Base-by-base conservation (phyloP, 345 rosid species). In the Capsella bursapastoris region DNA sequence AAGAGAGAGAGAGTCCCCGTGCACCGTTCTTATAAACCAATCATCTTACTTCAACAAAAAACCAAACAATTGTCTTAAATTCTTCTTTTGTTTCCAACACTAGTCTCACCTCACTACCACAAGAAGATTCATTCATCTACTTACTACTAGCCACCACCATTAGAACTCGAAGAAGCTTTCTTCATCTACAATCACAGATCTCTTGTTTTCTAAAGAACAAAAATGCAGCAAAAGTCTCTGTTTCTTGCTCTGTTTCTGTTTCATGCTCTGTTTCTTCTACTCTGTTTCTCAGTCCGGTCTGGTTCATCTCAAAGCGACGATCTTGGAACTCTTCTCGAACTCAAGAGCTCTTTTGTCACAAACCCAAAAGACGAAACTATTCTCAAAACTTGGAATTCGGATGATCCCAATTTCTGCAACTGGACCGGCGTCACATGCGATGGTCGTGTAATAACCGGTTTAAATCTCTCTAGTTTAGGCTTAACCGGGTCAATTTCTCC, bases 361-460 rank as follows among this genome's bases (percentile, higher is more conserved):
- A 74, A 57, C 59, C 66, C 80, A 64, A 86, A 89, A 83, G 76
- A 89, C 14, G 43, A 50, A 12, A 85, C 85, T 18, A 71, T 70
- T 79, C 87, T 93, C 5, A 64, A 72, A 41, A 75, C 68, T 78
- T 93, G 98, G 98, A 68, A 60, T 7, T 78, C 91, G 44, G 48
- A 52, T 25, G 57, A 52, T 69, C 71, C 73, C 72, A 73, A 74
- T 47, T 9, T 84, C 27, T 91, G 94, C 75, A 83, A 77, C 68
- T 93, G 97, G 97, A 74, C 76, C 52, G 91, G 98, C 22, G 57
- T 93, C 29, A 64, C 81, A n/a, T 91, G 98, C 81, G 82, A 91
- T 15, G 79, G 92, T 15, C 76, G 88, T 27, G 75, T 51, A 16
- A 82, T 85, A 64, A 66, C 83, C 45, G 83, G 83, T 40, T 77